Conservation (phyloP, 1,284 basidiomycete genomes). For the Leccinum angustisporum region DNA sequence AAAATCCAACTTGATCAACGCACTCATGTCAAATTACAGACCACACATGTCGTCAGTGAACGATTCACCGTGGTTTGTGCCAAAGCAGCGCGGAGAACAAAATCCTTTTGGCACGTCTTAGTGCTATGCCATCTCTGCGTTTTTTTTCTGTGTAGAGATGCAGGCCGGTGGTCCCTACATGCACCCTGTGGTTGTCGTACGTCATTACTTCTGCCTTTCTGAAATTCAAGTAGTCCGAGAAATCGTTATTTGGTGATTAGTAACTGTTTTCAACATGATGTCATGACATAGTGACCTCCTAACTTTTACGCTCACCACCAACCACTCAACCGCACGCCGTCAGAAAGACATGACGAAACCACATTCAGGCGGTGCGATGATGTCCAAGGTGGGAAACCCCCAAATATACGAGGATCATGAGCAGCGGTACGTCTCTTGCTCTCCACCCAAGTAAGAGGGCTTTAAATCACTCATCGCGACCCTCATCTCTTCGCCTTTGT, state of each 20-base stretch:
- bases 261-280: conserved; percentile 15
- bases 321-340: neutral
- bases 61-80: conserved; percentile 29
- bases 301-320: neutral
- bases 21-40: conserved; percentile 55
- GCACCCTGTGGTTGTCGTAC: conserved; percentile 1
- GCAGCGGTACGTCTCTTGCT: conserved; percentile 35
- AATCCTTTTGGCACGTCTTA: conserved; percentile 28
- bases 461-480: neutral
- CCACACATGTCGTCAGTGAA: conserved; percentile 22
- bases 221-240: conserved; percentile 4
- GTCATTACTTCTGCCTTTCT: neutral
- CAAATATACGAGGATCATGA: conserved; percentile 45
- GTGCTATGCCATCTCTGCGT: conserved; percentile 30
- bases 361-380: conserved; percentile 40
- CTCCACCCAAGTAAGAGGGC: neutral
- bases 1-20: conserved; percentile 24
- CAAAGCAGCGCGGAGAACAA: conserved; percentile 36
- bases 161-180: conserved; percentile 36
- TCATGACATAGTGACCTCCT: conserved; percentile 15
- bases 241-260: neutral
- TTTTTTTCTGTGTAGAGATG: conserved; percentile 20
- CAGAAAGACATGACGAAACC: conserved; percentile 17
- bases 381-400: conserved; percentile 46
- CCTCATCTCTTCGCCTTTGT: neutral